Evolutionary conservation across 108 stramenopile species (phyloP).

Genomic region (Epithemia pelagica): DNA sequence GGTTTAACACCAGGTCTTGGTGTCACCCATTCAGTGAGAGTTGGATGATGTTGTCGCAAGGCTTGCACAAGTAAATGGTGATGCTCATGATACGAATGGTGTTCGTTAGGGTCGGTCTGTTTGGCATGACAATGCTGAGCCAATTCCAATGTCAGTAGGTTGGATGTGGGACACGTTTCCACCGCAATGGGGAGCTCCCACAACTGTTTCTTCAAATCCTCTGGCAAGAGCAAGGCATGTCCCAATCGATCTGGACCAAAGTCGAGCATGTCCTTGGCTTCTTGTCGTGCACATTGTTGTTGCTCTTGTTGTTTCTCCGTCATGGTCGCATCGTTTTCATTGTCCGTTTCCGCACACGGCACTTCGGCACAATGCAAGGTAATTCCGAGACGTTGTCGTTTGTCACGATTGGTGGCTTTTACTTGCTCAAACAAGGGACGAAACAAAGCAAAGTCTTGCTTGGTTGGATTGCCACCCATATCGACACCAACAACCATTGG

Average conservation of each 20-base stretch:
- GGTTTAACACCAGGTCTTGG: neutral
- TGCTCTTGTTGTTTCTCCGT: neutral
- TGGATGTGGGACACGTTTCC: slow-evolving; percentile 72
- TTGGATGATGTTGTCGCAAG: slow-evolving; percentile 41
- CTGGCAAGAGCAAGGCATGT: slow-evolving; percentile 49
- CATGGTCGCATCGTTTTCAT: neutral
- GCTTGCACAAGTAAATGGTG: slow-evolving; percentile 34
- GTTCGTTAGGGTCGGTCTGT: slow-evolving; percentile 5
- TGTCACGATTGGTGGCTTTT: slow-evolving; percentile 23
- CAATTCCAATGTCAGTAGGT: slow-evolving; percentile 70
- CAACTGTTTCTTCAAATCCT: slow-evolving; percentile 26
- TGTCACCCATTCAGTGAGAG: slow-evolving; percentile 28
- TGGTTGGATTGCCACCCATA: slow-evolving; percentile 84
- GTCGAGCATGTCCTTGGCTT: slow-evolving; percentile 32
- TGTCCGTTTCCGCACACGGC: slow-evolving; percentile 13
- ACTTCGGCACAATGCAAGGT: slow-evolving; percentile 79
- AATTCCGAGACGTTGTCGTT: slow-evolving; percentile 26
- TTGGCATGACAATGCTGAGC: slow-evolving; percentile 8
- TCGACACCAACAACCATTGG: slow-evolving; percentile 73
- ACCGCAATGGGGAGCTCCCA: slow-evolving; percentile 36
- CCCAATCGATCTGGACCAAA: slow-evolving; percentile 66
- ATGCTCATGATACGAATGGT: neutral
- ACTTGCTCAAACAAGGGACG: slow-evolving; percentile 44
- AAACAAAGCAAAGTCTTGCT: slow-evolving; percentile 41
- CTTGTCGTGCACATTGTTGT: slow-evolving; percentile 10